Conservation (phyloP, 257 asterid genomes). For the Salvia hispanica region DNA sequence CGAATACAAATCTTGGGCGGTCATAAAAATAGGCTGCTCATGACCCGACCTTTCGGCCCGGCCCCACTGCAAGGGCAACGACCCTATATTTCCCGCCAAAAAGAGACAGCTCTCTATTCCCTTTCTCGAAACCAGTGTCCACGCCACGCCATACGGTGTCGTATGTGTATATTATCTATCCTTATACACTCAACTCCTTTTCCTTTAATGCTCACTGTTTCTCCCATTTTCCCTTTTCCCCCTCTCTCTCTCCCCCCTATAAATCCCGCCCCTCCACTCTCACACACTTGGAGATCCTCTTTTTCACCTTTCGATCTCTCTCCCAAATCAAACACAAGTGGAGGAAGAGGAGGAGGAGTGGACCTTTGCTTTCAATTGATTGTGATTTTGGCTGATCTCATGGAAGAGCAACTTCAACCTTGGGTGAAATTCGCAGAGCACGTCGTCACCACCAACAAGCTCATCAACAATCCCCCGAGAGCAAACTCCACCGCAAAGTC, state of each 20-base stretch:
- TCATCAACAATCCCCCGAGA: slow-evolving; percentile 27
- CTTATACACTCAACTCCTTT: not conserved
- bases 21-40: too few species aligned
- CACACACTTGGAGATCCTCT: slow-evolving; percentile 10
- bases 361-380: not conserved
- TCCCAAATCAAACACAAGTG: not conserved
- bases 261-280: slow-evolving; percentile 18
- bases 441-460: slow-evolving; percentile 47
- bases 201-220: slow-evolving; percentile 19
- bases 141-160: not conserved
- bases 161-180: not conserved
- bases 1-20: too few species aligned
- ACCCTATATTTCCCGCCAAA: slow-evolving; percentile 55
- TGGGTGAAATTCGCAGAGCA: slow-evolving; percentile 54
- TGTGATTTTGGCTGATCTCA: slow-evolving; percentile 1
- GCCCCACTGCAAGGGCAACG: not conserved
- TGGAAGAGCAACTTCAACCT: slow-evolving; percentile 28
- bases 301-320: not conserved
- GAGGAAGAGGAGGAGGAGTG: slow-evolving; percentile 18
- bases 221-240: slow-evolving; percentile 20
- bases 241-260: slow-evolving; percentile 19
- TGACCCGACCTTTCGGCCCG: too few species aligned
- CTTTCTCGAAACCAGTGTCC: slow-evolving; percentile 29
- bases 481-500: slow-evolving; percentile 32
- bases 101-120: slow-evolving; percentile 24